Evolutionary conservation across 1,139 yeast genomes (phyloP).

Genomic region (Yamadazyma atlantica): DNA sequence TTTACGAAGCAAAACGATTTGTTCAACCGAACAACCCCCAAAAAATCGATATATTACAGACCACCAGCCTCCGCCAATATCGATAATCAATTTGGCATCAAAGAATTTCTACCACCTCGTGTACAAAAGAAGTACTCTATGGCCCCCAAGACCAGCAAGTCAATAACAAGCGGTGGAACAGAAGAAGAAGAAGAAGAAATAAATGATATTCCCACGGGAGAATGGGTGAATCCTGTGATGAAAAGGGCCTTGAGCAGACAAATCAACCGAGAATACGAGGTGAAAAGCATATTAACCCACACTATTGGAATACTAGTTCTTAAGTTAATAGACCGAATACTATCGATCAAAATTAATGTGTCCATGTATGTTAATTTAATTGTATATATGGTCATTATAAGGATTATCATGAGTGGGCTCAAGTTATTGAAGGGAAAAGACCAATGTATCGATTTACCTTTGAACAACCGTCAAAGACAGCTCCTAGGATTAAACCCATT

Average conservation of each 20-base stretch:
- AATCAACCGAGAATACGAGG: conserved; percentile 28
- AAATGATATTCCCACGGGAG: conserved; percentile 30
- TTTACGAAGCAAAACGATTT: conserved; percentile 13
- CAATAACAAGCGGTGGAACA: too few relatives aligned
- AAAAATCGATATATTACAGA: conserved; percentile 32
- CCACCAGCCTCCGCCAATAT: conserved; percentile 33
- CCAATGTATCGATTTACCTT: conserved; percentile 44
- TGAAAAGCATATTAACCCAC: conserved; percentile 21
- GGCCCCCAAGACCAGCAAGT: conserved; percentile 3
- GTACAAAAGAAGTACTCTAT: conserved; percentile 15
- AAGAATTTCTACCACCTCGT: conserved; percentile 30
- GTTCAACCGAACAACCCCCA: conserved; percentile 11
- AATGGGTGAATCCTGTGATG: conserved; percentile 44
- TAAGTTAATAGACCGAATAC: conserved; percentile 3
- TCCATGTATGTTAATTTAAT: conserved; percentile 8
- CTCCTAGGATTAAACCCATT: conserved; percentile 31
- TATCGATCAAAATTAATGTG: conserved; percentile 8
- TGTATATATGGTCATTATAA: conserved; percentile 5
- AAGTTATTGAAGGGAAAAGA: conserved; percentile 32
- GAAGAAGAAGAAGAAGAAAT: background rate
- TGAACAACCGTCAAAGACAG: conserved; percentile 35
- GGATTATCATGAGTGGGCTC: conserved; percentile 17
- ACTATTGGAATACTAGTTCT: conserved; percentile 14
- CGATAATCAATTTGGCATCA: conserved; percentile 30
- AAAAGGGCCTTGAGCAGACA: conserved; percentile 38